Conservation (phyloP, 2,329 filamentous ascomycete genomes). For the Fusarium chuoi region DNA sequence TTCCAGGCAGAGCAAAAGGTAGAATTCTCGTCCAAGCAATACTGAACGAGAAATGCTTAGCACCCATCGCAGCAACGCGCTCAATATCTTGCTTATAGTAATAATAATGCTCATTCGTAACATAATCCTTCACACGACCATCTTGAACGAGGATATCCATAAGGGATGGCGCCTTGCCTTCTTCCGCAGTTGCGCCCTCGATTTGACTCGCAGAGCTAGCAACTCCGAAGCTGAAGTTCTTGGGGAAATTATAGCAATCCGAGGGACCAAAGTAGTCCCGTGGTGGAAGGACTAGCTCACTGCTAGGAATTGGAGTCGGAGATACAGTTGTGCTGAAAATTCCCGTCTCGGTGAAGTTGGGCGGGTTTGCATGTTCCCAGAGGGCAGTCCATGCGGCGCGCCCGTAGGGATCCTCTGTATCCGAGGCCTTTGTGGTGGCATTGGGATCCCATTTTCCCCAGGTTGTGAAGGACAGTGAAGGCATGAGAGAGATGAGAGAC, state of each 20-base stretch:
- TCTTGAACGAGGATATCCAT: slow-evolving; percentile 53
- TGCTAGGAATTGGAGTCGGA: slow-evolving; percentile 64
- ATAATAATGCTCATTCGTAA: slow-evolving; percentile 63
- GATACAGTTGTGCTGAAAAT: slow-evolving; percentile 59
- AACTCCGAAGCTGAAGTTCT: slow-evolving; percentile 60
- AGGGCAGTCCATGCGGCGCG: slow-evolving; percentile 48
- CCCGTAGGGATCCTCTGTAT: slow-evolving; percentile 46
- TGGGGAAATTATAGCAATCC: slow-evolving; percentile 61
- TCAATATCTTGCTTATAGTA: slow-evolving; percentile 67
- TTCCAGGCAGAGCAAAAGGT: slow-evolving; percentile 60
- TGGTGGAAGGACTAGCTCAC: slow-evolving; percentile 66
- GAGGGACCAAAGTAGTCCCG: slow-evolving; percentile 59
- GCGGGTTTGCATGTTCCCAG: slow-evolving; percentile 48
- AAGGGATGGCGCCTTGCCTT: slow-evolving; percentile 56
- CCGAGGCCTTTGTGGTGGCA: slow-evolving; percentile 41
- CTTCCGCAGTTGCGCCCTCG: slow-evolving; percentile 57
- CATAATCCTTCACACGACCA: slow-evolving; percentile 45
- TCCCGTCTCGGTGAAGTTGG: slow-evolving; percentile 48
- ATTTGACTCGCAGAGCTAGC: slow-evolving; percentile 59
- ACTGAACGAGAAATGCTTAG: slow-evolving; percentile 62
- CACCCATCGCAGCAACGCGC: slow-evolving; percentile 61
- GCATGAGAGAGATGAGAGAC: slow-evolving; percentile 39
- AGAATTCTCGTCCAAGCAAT: slow-evolving; percentile 64
- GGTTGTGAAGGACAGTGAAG: slow-evolving; percentile 46
- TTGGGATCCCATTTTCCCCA: slow-evolving; percentile 51